Base-by-base conservation (phyloP, 2,329 filamentous ascomycete genomes). In the Microcyclospora tardicrescens region DNA sequence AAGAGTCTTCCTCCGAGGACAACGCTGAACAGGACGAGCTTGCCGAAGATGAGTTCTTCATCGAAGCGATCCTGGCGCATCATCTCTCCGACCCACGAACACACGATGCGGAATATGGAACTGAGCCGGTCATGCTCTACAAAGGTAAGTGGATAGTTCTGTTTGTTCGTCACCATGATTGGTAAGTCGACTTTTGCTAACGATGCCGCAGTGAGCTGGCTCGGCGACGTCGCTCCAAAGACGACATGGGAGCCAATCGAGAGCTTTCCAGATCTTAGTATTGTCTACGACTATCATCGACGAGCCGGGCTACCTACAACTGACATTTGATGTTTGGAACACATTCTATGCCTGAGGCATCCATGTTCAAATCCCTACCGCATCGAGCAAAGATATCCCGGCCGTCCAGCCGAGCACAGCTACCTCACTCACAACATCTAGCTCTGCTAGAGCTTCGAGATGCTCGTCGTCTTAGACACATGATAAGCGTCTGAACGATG, bases 51-150 rank as follows among this genome's bases (percentile, higher is more conserved):
- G 43, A 46, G 24, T 51, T 39, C 28, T 33, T 44, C n/a, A 43
- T 53, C 33, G 49, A 53, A 28, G 38, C 28, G 11, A 52, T 53
- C 19, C 34, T 52, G 10, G 36, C 36, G 2, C 49, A 53, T 36
- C 35, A 38, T 16, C 27, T 42, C 10, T 47, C 45, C 3, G 48
- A 53, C 15, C 49, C 49, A n/a, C 6, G n/a, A 10, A 49, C 45
- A 3, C 50, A 53, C 28, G 40, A 46, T 3, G 16, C 39, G 3
- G 31, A 46, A 2, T 19, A 45, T 9, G 49, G 50, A 2, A 41
- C 41, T 12, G 40, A 47, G 34, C 46, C 50, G n/a, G 48, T 52
- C 11, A 51, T 49, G 47, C 39, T 53, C 6, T 53, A 51, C 32
- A 40, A 48, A 16, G 48, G 49, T 10, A 52, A 52, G 38, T 53